Base-by-base conservation (phyloP, 768 basidiomycete genomes). In the Hygrophoropsis aurantiaca region DNA sequence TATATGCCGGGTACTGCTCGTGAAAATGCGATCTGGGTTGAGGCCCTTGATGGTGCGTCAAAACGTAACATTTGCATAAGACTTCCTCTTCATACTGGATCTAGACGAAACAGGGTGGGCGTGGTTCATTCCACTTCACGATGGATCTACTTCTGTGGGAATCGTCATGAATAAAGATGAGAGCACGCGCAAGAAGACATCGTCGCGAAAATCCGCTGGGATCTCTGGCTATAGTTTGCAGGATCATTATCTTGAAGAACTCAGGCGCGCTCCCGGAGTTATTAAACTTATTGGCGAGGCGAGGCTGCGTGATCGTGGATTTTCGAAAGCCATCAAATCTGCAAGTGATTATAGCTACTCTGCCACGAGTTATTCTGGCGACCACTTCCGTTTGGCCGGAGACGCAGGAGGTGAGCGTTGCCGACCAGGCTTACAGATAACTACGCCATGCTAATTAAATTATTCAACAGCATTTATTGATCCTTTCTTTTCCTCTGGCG, bases 341-440 rank as follows among this genome's bases (percentile, higher is more conserved):
- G 79, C 81, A 15, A 74, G 70, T 44, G 81, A 84, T 60, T 82
- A 74, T 49, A 81, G 80, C 47, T 84, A 83, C 58, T 80, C 80
- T 16, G 77, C 81, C 15, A 58, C 74, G 24, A 66, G 65, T 0
- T 81, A 82, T 55, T 75, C 76, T 11, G 80, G 79, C 0, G 61
- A 63, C 24, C 66, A 73, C 20, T 84, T 74, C 55, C 69, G 82
- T 25, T 77, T 84, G 36, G 58, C 79, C 20, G 81, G 82, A 15
- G 82, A 84, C 59, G 81, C 81, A 20, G 80, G 77, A 53, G 75
- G 79, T 79, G 49, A 55, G 67, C 58, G 2, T 13, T 38, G 35
- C 27, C 13, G n/a, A n/a, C n/a, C n/a, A n/a, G n/a, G n/a, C 27
- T 13, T 13, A 30, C 27, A 7, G 27, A 7, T 30, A 13, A 13